Base-by-base conservation (phyloP, 2,329 filamentous ascomycete genomes). In the Calonectria fujianensis region DNA sequence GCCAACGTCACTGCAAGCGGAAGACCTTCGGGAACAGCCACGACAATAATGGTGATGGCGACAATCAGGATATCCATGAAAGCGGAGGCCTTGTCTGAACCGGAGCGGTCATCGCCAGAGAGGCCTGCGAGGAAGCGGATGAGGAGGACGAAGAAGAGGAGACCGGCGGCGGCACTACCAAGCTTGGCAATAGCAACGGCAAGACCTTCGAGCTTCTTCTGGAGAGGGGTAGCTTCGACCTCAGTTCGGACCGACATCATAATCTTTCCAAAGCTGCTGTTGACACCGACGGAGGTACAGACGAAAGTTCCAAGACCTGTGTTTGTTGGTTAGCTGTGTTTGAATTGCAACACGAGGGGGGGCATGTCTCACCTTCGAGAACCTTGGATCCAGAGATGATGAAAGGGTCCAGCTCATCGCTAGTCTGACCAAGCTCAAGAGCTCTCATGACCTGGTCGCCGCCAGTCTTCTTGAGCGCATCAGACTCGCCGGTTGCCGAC, bases 401-500 rank as follows among this genome's bases (percentile, higher is more conserved):
- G 81, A 94, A 94, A 0, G 92, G 92, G 74, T 94, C 93, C 3
- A 92, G 85, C 61, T 91, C 89, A 57, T 82, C 76, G 86, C 27
- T 48, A 6, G 37, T 87, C 87, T 29, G 84, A 87, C n/a, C 88
- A 86, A 39, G 20, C 87, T 87, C 59, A 87, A 85, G 85, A 50
- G 57, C 39, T 24, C n/a, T 41, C 32, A 89, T 90, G 68, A 92
- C 91, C 65, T 90, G 87, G n/a, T 91, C 87, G 16, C 89, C 92
- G 11, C 86, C 82, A 0, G 88, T 91, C 85, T 95, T 94, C 84
- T 92, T 93, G 83, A 94, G 89, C 69, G 92, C 88, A 78, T 94
- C 93, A 0, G 92, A 94, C 84, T 94, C 93, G 74, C 93, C 93
- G 32, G 93, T 94, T 1, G 92, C 91, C 11, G 92, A 93, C 4